These are phyloP conservation scores for Kockovaella imperatae DNA, from an alignment of 768 basidiomycete species.

Conservation along the genomic window DNA sequence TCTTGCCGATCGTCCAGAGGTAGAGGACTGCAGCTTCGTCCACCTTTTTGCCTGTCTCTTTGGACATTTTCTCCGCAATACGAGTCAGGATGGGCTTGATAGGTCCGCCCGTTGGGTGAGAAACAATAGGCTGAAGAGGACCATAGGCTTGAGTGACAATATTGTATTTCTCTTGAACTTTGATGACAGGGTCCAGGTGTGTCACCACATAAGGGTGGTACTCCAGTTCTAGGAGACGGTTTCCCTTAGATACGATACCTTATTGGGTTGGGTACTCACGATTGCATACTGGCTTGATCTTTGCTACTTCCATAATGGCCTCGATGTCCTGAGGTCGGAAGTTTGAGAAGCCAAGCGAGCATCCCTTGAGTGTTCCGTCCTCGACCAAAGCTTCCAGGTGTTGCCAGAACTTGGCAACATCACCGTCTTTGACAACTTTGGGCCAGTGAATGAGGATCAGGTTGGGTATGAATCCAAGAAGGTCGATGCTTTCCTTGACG, in stretches of 20 bases:
- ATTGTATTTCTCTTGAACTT: conserved; percentile 31
- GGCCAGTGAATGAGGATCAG: conserved; percentile 43
- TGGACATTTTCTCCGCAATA: conserved; percentile 19
- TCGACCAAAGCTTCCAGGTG: conserved; percentile 21
- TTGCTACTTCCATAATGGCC: conserved; percentile 23
- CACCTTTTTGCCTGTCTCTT: conserved; percentile 12
- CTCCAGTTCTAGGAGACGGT: conserved; percentile 21
- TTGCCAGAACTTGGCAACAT: conserved; percentile 30
- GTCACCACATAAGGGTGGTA: conserved; percentile 42
- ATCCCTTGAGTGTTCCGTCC: conserved; percentile 21
- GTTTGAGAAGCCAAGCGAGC: conserved; percentile 37
- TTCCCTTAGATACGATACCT: not conserved
- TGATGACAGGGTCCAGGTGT: conserved; percentile 34
- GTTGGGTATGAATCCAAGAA: conserved; percentile 31
- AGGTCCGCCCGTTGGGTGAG: conserved; percentile 23
- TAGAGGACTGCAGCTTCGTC: conserved; percentile 22
- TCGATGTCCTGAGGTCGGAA: conserved; percentile 39
- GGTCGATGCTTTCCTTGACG: conserved; percentile 17
- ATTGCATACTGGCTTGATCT: conserved; percentile 41
- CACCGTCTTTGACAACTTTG: conserved; percentile 29
- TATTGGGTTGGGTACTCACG: conserved; percentile 16
- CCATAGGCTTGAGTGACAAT: conserved; percentile 39
- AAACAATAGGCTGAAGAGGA: conserved; percentile 32
- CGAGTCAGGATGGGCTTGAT: conserved; percentile 31
- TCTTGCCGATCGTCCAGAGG: conserved; percentile 35